phyloP scores from a whole-genome alignment of 805 yeast species.

The Brettanomyces naardenensis region DNA sequence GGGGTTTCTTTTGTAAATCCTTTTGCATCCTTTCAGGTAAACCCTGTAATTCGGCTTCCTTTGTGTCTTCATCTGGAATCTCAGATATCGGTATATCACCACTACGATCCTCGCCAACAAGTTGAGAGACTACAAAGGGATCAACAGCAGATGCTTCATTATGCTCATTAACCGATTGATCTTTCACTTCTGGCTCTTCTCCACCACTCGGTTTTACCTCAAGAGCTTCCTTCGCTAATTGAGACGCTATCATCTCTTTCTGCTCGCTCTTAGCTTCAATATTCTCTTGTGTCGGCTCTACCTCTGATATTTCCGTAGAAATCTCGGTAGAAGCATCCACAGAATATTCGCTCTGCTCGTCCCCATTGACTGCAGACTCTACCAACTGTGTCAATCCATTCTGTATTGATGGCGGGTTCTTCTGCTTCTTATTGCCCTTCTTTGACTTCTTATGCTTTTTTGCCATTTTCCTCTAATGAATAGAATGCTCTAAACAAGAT shows the following conservation, averaged over 20 bases:
- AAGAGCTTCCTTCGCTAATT: too few relatives aligned
- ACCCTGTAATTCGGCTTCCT: not conserved
- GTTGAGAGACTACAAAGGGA: too few relatives aligned
- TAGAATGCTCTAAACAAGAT: not conserved
- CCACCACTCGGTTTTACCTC: too few relatives aligned
- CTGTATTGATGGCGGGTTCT: slow-evolving; percentile 2
- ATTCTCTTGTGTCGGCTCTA: not conserved
- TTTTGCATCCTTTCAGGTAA: not conserved
- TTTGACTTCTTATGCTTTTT: slow-evolving; percentile 2
- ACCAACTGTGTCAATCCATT: not conserved
- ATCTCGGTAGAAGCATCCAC: not conserved
- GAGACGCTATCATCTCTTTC: too few relatives aligned
- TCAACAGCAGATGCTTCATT: too few relatives aligned
- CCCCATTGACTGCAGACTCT: not conserved
- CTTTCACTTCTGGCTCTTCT: too few relatives aligned
- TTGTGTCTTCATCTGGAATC: not conserved
- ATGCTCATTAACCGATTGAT: too few relatives aligned
- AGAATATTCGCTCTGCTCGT: not conserved
- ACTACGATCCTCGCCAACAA: too few relatives aligned
- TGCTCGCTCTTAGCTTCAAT: too few relatives aligned
- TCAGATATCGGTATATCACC: too few relatives aligned
- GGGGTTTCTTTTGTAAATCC: too few relatives aligned
- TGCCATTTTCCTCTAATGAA: slow-evolving; percentile 1
- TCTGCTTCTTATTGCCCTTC: slow-evolving; percentile 3
- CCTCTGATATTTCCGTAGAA: not conserved